A percentile compares a stretch with the other conserved stretches of the same genome.
Evolutionary conservation across 2,329 filamentous ascomycete species (phyloP).

Genomic region (Daldinia sp.): DNA sequence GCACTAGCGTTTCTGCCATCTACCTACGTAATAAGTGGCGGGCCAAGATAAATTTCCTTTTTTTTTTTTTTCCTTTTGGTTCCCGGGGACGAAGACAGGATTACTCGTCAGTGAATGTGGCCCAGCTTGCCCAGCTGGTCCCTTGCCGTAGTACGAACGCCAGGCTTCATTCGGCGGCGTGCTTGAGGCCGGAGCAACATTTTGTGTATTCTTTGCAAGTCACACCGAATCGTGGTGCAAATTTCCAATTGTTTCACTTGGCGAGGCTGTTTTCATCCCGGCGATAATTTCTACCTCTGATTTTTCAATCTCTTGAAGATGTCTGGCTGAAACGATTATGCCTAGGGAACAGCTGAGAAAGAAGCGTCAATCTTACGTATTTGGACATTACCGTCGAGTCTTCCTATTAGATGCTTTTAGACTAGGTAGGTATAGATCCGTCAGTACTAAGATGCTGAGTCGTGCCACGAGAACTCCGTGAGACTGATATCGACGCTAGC

Average conservation of each 20-base stretch:
- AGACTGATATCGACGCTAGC: constrained; percentile 6
- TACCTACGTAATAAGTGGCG: constrained; percentile 25
- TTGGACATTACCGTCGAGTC: too few species aligned
- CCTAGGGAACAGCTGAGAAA: not conserved
- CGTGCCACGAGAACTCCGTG: constrained; percentile 6
- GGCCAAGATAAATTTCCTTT: too few species aligned
- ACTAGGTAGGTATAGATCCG: too few species aligned
- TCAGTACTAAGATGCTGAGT: not conserved
- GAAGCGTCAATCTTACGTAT: not conserved
- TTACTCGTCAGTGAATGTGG: constrained; percentile 4
- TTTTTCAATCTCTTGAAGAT: not conserved
- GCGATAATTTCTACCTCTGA: constrained; percentile 1
- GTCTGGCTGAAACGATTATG: not conserved
- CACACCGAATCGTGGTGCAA: constrained; percentile 27
- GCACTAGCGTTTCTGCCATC: constrained; percentile 20
- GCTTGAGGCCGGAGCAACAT: constrained; percentile 1
- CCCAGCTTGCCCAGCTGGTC: not conserved
- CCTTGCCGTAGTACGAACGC: constrained; percentile 8
- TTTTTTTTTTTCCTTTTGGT: too few species aligned
- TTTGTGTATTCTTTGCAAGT: constrained; percentile 10
- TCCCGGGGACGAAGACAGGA: not conserved
- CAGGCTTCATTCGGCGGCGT: constrained; percentile 3
- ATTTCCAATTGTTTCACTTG: constrained; percentile 38
- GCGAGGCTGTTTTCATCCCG: constrained; percentile 23
- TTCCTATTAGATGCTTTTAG: too few species aligned